Evolutionary conservation across 164 flowering plant genomes (phyloP), one percentile per base, ranked within the genome.

Genomic region (Stephania yunnanensis): DNA sequence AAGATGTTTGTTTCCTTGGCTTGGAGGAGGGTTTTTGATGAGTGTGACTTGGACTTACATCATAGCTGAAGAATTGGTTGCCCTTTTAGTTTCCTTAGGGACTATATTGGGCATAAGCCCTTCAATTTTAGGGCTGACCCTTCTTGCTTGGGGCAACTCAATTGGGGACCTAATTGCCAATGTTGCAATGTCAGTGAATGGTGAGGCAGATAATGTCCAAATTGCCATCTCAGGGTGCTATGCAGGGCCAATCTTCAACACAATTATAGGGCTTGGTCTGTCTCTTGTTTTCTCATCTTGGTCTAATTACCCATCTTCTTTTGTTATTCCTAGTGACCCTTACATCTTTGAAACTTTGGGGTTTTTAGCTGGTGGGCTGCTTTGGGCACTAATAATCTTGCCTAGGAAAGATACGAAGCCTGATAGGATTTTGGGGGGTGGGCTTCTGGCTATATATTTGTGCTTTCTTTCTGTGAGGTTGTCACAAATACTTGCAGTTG

Each of bases 141-240:
- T 89, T 50, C 87, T 91, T 30, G 93, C 95, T 13, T 91, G 95
- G 95, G 95, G 95, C 7, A 89, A 89, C 79, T 91, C 95, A n/a
- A 68, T 87, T 22, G 92, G 89, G 31, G 95, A 91, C 70, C 68
- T 91, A 70, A 81, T 88, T 10, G 81, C 92, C 7, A 89, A 91
- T 71, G 77, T 74, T 2, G 80, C 90, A 0, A 70, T 91, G 89
- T 91, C 93, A 1, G 10, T 83, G 68, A 75, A 81, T 48, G 91
- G 91, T 31, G 91, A 89, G 20, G 36, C 78, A 71, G 88, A 82
- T 69, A 93, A 93, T 29, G 90, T 78, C 2, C 90, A 91, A 65
- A 80, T 88, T 1, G 93, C 93, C 0, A 69, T 91, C 2, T 83
- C 95, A 0, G 93, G 93, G 4, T 91, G 93, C 74, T 89, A 89